A percentile compares a stretch with the other conserved stretches of the same genome.
Evolutionary conservation across 2,329 filamentous ascomycete species (phyloP).

Genomic region (Elsinoe fawcettii): DNA sequence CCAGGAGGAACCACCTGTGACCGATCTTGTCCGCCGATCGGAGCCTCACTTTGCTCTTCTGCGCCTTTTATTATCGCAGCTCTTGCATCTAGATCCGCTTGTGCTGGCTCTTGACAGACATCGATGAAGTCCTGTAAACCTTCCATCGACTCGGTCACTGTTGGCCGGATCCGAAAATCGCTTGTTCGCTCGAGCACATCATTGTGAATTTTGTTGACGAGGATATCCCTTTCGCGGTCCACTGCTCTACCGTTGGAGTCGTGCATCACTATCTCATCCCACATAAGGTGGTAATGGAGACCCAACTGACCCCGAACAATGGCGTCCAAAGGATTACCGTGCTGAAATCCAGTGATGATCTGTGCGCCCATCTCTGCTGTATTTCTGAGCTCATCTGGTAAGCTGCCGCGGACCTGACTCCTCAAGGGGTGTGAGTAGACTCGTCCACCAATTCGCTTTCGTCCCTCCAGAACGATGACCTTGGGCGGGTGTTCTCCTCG

Average conservation of each 20-base stretch:
- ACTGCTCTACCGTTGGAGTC: constrained; percentile 74
- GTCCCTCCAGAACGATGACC: constrained; percentile 77
- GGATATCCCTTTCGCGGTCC: constrained; percentile 66
- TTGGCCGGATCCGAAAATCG: constrained; percentile 74
- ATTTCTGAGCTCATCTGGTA: constrained; percentile 51
- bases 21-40: constrained; percentile 13
- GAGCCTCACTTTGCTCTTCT: constrained; percentile 8
- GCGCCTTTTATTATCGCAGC: constrained; percentile 25
- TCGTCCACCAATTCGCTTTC: constrained; percentile 78
- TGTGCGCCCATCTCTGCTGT: constrained; percentile 97
- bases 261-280: constrained; percentile 77
- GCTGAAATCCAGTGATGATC: constrained; percentile 94
- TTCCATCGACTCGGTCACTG: constrained; percentile 62
- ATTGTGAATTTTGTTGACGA: constrained; percentile 89
- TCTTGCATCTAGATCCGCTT: constrained; percentile 44
- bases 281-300: constrained; percentile 74
- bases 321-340: constrained; percentile 87
- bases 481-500: constrained; percentile 61
- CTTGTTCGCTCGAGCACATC: constrained; percentile 89
- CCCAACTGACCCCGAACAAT: constrained; percentile 85
- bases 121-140: constrained; percentile 78
- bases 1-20: constrained; percentile 34
- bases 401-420: constrained; percentile 49
- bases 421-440: constrained; percentile 75
- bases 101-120: constrained; percentile 65